Conservation (phyloP, 768 basidiomycete species). For the Auricularia sp. region DNA sequence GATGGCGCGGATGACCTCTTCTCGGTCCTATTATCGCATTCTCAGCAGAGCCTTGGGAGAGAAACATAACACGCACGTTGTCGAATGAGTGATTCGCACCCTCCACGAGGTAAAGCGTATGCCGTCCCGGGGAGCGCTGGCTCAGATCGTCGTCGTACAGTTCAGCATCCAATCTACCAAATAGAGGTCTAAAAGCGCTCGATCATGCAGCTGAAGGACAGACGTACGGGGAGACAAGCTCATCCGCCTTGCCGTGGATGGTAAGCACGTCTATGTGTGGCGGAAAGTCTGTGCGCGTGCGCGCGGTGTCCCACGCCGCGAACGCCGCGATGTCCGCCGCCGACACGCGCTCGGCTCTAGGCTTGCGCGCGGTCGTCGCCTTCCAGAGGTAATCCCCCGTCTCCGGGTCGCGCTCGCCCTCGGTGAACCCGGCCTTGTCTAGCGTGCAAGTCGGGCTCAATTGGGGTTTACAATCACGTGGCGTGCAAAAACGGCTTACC, state of each 20-base stretch:
- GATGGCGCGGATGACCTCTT: slow-evolving; percentile 57
- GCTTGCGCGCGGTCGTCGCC: slow-evolving; percentile 54
- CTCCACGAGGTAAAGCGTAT: slow-evolving; percentile 60
- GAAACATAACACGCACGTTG: slow-evolving; percentile 33
- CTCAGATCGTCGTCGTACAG: slow-evolving; percentile 8
- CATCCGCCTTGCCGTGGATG: slow-evolving; percentile 64
- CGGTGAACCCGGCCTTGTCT: neutral
- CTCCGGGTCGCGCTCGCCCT: slow-evolving; percentile 1
- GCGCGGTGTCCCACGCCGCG: slow-evolving; percentile 51
- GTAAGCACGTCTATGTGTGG: slow-evolving; percentile 54
- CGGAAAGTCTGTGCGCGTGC: slow-evolving; percentile 65
- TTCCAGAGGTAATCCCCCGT: slow-evolving; percentile 55
- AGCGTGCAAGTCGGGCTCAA: too few relatives aligned
- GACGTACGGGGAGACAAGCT: slow-evolving; percentile 58
- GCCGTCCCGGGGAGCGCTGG: slow-evolving; percentile 50
- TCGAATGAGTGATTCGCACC: slow-evolving; percentile 68
- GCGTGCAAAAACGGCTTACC: neutral
- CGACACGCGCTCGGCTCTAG: slow-evolving; percentile 39
- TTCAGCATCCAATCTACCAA: slow-evolving; percentile 4
- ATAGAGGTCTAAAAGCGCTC: slow-evolving; percentile 33
- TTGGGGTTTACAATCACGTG: too few relatives aligned
- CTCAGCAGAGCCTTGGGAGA: neutral
- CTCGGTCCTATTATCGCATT: slow-evolving; percentile 34
- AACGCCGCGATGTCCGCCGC: slow-evolving; percentile 54
- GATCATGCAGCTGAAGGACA: slow-evolving; percentile 40